Evolutionary conservation across 129 eudicot species (phyloP), one percentile per base, ranked within the genome.

Genomic region (Tagetes erecta): DNA sequence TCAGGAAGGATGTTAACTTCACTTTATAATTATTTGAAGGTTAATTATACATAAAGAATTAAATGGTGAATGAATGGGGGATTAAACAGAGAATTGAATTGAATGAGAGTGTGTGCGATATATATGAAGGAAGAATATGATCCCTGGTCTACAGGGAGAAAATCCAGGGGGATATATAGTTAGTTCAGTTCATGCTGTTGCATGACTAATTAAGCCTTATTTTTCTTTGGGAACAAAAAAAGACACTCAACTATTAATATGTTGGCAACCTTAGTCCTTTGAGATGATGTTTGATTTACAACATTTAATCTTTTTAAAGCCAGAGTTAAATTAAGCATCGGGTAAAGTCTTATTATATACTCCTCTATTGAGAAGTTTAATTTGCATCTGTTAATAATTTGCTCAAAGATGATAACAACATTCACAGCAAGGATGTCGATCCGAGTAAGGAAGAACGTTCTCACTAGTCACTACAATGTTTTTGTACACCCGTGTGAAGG

Each of bases 111-210:
- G 27, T 20, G 27, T 20, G 27, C 27, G 27, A 20, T 20, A 20
- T 20, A 20, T 20, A 20, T 20, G 27, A 20, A 20, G 27, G 27
- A 58, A 6, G 76, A 44, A 44, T 8, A 77, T 67, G 81, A 76
- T 73, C 79, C 87, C 87, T 71, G 44, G 84, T 84, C 87, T 84
- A 84, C 10, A 71, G 84, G 82, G 76, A 39, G 70, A 49, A 72
- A 75, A 36, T 41, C 64, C 80, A 80, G 63, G 68, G 72, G 70
- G 53, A 59, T 20, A 20, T 20, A 20, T 67, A 67, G 80, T 76
- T 69, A 52, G 73, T 68, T 72, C 77, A 40, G 80, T 69, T 59
- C 70, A 52, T 71, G 65, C 84, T 76, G 84, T 80, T 84, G 8
- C 45, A 66, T 50, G 49, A 50, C 53, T 4, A 72, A 44, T 44